Percentiles rank a stretch among this genome's conserved stretches.
Conservation (phyloP, 2,329 filamentous ascomycete species). For the Raffaelea ambrosiae region DNA sequence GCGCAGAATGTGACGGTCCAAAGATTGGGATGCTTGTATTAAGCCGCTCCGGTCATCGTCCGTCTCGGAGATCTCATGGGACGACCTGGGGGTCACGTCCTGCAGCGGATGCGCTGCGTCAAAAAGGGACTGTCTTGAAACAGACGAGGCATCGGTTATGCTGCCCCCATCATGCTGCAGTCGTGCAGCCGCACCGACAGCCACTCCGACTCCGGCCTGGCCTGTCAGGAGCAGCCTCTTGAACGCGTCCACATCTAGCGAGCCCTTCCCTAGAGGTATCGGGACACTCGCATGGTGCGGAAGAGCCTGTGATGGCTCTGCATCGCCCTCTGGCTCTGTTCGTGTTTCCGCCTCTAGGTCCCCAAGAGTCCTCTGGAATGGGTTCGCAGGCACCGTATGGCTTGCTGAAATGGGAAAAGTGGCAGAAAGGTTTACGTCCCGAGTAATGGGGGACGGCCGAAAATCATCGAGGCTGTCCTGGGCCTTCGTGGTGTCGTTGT, state of each 20-base stretch:
- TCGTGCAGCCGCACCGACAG: slow-evolving; percentile 17
- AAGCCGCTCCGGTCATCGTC: slow-evolving; percentile 33
- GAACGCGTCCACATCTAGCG: slow-evolving; percentile 71
- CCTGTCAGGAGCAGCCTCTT: slow-evolving; percentile 69
- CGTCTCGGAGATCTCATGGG: slow-evolving; percentile 48
- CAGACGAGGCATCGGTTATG: slow-evolving; percentile 49
- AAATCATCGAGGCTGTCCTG: slow-evolving; percentile 10
- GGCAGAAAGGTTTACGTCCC: slow-evolving; percentile 13
- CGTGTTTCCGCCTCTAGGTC: slow-evolving; percentile 33
- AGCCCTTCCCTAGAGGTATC: slow-evolving; percentile 31
- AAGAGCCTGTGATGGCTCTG: slow-evolving; percentile 12
- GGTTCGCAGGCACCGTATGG: slow-evolving; percentile 32
- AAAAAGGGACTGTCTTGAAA: slow-evolving; percentile 50
- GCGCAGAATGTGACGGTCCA: slow-evolving; percentile 20
- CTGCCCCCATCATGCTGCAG: slow-evolving; percentile 32
- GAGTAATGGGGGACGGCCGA: background rate
- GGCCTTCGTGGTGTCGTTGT: slow-evolving; percentile 22
- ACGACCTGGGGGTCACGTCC: slow-evolving; percentile 50
- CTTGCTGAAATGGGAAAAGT: slow-evolving; percentile 11
- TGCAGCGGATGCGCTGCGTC: slow-evolving; percentile 26
- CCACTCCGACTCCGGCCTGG: slow-evolving; percentile 35
- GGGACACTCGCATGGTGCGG: slow-evolving; percentile 21
- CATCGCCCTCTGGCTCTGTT: slow-evolving; percentile 15
- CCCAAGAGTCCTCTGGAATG: slow-evolving; percentile 48
- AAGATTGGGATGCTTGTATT: slow-evolving; percentile 8